Conservation (phyloP, 2,329 filamentous ascomycete genomes). For the Epicoccum sorghinum region DNA sequence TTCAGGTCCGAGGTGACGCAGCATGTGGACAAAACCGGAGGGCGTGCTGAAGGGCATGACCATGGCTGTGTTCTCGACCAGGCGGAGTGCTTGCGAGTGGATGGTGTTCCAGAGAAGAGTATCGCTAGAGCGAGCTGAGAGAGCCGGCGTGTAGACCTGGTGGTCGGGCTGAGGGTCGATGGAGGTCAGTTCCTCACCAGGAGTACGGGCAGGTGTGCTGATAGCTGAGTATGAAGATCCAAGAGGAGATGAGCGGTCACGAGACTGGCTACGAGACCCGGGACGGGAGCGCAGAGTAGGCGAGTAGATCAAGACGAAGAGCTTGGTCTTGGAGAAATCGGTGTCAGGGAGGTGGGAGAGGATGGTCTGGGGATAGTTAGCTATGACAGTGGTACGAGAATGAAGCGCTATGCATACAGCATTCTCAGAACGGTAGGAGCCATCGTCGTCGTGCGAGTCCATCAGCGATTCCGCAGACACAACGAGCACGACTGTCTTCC, state of each 20-base stretch:
- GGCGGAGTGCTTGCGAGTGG: slow-evolving; percentile 75
- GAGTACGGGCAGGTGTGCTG: slow-evolving; percentile 68
- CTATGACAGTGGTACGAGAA: not conserved
- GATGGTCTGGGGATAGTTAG: slow-evolving; percentile 59
- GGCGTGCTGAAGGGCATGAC: slow-evolving; percentile 86
- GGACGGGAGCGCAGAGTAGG: slow-evolving; percentile 74
- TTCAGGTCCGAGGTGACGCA: slow-evolving; percentile 84
- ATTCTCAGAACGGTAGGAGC: slow-evolving; percentile 70
- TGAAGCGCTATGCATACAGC: slow-evolving; percentile 65
- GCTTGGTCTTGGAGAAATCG: slow-evolving; percentile 73
- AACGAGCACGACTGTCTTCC: slow-evolving; percentile 84
- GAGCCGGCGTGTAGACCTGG: slow-evolving; percentile 43
- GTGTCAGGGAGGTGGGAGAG: slow-evolving; percentile 85
- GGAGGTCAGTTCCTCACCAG: slow-evolving; percentile 62
- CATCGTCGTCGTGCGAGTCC: slow-evolving; percentile 62
- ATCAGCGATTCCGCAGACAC: slow-evolving; percentile 76
- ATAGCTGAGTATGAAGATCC: slow-evolving; percentile 90
- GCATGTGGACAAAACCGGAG: slow-evolving; percentile 83
- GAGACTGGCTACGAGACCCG: slow-evolving; percentile 31
- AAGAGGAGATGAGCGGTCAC: slow-evolving; percentile 62
- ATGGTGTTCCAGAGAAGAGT: slow-evolving; percentile 74
- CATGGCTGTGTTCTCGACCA: slow-evolving; percentile 85
- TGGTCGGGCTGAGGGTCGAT: slow-evolving; percentile 54
- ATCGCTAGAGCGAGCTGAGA: slow-evolving; percentile 43
- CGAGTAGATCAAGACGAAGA: slow-evolving; percentile 90